Evolutionary conservation across 2,329 filamentous ascomycete species (phyloP).

Genomic region (Daldinia sp.): DNA sequence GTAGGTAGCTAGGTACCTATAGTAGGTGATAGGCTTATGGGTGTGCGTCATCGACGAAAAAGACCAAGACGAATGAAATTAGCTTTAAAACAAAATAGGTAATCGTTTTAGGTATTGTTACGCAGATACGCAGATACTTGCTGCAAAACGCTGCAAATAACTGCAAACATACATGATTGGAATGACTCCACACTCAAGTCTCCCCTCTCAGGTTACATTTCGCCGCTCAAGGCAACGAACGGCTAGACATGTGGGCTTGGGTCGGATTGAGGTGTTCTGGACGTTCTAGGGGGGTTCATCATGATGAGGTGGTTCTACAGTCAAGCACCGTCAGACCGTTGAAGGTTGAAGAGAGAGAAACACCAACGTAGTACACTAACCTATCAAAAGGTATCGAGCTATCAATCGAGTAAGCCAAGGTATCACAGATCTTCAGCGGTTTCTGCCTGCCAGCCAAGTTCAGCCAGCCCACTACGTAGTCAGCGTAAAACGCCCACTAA

Average conservation of each 20-base stretch:
- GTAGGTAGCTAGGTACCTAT: background rate
- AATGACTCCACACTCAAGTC: no score
- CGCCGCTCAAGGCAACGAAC: background rate
- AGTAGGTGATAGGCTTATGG: background rate
- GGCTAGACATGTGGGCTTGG: background rate
- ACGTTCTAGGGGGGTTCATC: background rate
- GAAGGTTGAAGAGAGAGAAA: no score
- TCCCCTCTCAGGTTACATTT: background rate
- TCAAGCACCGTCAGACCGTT: background rate
- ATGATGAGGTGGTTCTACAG: background rate
- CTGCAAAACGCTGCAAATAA: no score
- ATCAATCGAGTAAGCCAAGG: no score
- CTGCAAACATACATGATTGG: no score
- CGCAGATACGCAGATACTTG: background rate
- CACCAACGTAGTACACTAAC: background rate
- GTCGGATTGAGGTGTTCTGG: background rate
- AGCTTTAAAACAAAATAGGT: no score
- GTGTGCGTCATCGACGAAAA: background rate
- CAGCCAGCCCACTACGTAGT: no score
- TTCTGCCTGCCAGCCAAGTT: background rate
- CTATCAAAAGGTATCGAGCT: background rate
- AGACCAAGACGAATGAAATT: background rate
- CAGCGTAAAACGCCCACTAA: no score
- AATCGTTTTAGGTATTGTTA: no score
- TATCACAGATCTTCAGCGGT: slow-evolving; percentile 1